phyloP scores from a whole-genome alignment of 1,139 yeast genomes.

The Geotrichum reessii region DNA sequence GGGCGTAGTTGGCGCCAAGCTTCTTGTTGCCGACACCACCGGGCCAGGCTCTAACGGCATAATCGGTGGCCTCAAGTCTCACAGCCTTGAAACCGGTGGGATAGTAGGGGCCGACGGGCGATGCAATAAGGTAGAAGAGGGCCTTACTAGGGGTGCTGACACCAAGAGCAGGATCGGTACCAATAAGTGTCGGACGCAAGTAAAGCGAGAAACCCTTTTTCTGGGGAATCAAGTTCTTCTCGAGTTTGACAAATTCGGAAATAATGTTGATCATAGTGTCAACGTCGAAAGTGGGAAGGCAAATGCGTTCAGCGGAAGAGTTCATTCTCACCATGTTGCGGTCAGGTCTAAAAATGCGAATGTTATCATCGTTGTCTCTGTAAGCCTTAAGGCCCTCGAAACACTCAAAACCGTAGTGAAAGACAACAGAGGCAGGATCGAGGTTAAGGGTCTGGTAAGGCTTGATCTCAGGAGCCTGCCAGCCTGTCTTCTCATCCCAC shows the following conservation, averaged over 20 bases:
- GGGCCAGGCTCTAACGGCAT: slow-evolving; percentile 96
- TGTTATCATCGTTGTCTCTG: slow-evolving; percentile 54
- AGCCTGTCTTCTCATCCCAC: slow-evolving; percentile 73
- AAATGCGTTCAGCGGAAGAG: slow-evolving; percentile 77
- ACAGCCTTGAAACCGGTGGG: slow-evolving; percentile 93
- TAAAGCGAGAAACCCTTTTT: slow-evolving; percentile 86
- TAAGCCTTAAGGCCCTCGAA: slow-evolving; percentile 97
- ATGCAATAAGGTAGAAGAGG: slow-evolving; percentile 64
- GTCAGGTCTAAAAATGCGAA: slow-evolving; percentile 84
- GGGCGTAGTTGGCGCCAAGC: slow-evolving; percentile 96
- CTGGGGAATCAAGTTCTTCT: slow-evolving; percentile 70
- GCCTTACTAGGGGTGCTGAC: slow-evolving; percentile 79
- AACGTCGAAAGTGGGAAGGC: slow-evolving; percentile 76
- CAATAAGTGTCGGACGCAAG: slow-evolving; percentile 90
- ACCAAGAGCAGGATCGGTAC: slow-evolving; percentile 82
- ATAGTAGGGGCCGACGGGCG: slow-evolving; percentile 86
- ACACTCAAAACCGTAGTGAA: slow-evolving; percentile 91
- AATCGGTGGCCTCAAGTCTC: slow-evolving; percentile 87
- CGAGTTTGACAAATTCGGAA: slow-evolving; percentile 66
- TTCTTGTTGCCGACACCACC: slow-evolving; percentile 96
- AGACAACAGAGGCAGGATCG: slow-evolving; percentile 84
- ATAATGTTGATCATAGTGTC: slow-evolving; percentile 71
- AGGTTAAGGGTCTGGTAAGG: slow-evolving; percentile 73
- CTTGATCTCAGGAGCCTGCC: slow-evolving; percentile 79
- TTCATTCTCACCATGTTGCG: slow-evolving; percentile 90